Evolutionary conservation across 495 filamentous ascomycete genomes (phyloP).

Genomic region (Sphaerosporella brunnea): DNA sequence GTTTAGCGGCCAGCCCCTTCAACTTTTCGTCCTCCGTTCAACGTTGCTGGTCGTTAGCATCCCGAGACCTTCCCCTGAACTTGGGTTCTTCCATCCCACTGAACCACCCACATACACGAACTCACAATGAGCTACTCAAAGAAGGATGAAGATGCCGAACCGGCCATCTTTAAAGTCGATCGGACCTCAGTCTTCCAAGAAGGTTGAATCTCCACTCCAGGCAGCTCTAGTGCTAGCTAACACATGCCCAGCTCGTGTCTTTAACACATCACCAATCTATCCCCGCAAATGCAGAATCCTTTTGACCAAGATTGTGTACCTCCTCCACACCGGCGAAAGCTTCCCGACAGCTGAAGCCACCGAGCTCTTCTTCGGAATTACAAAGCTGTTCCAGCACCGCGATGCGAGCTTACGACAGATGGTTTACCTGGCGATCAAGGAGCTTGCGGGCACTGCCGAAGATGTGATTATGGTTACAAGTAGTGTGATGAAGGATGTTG

Average conservation of each 20-base stretch:
- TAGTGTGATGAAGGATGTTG: constrained; percentile 98
- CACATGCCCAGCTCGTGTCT: constrained; percentile 59
- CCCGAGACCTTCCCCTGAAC: background rate
- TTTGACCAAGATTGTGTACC: constrained; percentile 90
- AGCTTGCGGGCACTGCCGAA: constrained; percentile 87
- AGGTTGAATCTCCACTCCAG: constrained; percentile 38
- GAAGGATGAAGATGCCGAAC: constrained; percentile 94
- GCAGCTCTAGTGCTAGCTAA: constrained; percentile 10
- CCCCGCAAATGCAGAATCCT: constrained; percentile 89
- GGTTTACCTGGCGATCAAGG: constrained; percentile 96
- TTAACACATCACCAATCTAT: constrained; percentile 90
- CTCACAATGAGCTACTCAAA: constrained; percentile 76
- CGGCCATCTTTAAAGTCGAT: constrained; percentile 85
- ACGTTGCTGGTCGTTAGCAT: background rate
- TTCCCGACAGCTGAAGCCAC: constrained; percentile 97
- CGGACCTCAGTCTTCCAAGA: constrained; percentile 98
- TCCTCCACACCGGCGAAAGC: constrained; percentile 89
- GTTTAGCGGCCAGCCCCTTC: background rate
- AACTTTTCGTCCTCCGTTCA: background rate
- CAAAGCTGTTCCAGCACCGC: constrained; percentile 98
- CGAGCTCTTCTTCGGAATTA: constrained; percentile 96
- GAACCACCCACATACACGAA: background rate
- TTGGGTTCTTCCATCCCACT: background rate
- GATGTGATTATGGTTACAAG: constrained; percentile 99
- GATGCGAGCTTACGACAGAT: constrained; percentile 96